These are phyloP conservation scores for Rhynchospora pubera DNA, from an alignment of 176 grass and related monocot genomes.

Conservation along the genomic window DNA sequence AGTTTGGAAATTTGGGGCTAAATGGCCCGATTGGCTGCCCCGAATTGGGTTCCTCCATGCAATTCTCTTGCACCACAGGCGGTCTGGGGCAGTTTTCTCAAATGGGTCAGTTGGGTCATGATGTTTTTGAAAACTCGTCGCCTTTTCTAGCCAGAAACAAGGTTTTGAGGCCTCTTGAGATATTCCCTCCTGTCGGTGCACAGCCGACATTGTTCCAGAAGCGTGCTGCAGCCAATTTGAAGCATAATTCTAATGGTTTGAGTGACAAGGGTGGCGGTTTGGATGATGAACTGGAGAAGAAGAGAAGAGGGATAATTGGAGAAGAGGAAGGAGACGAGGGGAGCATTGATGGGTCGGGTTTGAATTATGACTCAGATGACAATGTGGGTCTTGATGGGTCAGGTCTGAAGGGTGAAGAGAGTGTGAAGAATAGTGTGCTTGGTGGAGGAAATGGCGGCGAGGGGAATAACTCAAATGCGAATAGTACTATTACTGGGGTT, in stretches of 20 bases:
- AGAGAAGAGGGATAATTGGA: conserved; percentile 22
- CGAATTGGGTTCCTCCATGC: conserved; percentile 16
- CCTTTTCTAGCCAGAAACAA: conserved; percentile 42
- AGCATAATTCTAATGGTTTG: conserved; percentile 42
- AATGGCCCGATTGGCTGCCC: conserved; percentile 26
- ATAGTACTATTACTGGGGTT: conserved; percentile 54
- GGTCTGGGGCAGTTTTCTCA: conserved; percentile 11
- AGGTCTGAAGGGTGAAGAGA: conserved; percentile 35
- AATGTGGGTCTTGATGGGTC: conserved; percentile 27
- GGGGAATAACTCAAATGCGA: conserved; percentile 66
- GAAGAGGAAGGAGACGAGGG: conserved; percentile 67
- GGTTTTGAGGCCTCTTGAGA: conserved; percentile 75
- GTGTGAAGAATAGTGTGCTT: conserved; percentile 33
- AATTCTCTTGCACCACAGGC: conserved; percentile 7
- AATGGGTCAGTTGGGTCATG: conserved; percentile 45
- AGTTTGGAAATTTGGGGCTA: conserved; percentile 65
- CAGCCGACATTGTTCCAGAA: conserved; percentile 98
- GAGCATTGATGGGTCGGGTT: conserved; percentile 78
- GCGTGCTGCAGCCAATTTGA: conserved; percentile 50
- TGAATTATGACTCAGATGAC: conserved; percentile 91
- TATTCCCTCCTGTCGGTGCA: conserved; percentile 63
- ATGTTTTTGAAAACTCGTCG: conserved; percentile 44
- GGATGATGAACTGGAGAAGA: conserved; percentile 64
- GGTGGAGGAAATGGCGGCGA: conserved; percentile 15
- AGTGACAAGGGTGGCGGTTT: conserved; percentile 27